Conservation (phyloP, 306 rosid genomes). For the Corylus heterophylla region DNA sequence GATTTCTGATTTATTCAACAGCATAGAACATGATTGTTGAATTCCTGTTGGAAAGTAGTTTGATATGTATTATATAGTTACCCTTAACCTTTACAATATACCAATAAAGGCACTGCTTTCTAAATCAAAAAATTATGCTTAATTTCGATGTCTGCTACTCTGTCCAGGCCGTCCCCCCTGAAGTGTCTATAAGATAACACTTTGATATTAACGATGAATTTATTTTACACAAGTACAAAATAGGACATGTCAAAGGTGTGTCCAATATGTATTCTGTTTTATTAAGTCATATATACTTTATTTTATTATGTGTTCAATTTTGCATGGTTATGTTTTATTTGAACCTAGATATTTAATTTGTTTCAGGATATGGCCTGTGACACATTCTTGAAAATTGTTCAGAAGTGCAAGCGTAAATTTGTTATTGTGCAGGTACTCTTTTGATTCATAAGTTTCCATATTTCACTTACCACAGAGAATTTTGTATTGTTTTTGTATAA, state of each 20-base stretch:
- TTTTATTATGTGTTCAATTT: background rate
- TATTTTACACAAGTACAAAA: background rate
- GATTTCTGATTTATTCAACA: background rate
- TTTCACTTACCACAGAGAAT: background rate
- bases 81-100: background rate
- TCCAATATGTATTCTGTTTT: background rate
- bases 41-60: background rate
- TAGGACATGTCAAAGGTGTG: background rate
- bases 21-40: background rate
- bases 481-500: background rate
- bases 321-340: conserved; percentile 1
- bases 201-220: background rate
- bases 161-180: background rate
- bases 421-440: conserved; percentile 76
- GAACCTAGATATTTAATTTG: background rate
- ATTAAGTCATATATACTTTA: background rate
- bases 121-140: background rate
- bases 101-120: background rate
- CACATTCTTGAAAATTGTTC: conserved; percentile 92
- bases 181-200: background rate
- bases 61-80: background rate
- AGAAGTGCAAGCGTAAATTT: conserved; percentile 95
- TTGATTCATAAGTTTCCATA: background rate
- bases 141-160: background rate
- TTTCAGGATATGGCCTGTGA: conserved; percentile 99